Conservation (phyloP, 2,329 filamentous ascomycete genomes). For the Mycosphaerelloides madeirae region DNA sequence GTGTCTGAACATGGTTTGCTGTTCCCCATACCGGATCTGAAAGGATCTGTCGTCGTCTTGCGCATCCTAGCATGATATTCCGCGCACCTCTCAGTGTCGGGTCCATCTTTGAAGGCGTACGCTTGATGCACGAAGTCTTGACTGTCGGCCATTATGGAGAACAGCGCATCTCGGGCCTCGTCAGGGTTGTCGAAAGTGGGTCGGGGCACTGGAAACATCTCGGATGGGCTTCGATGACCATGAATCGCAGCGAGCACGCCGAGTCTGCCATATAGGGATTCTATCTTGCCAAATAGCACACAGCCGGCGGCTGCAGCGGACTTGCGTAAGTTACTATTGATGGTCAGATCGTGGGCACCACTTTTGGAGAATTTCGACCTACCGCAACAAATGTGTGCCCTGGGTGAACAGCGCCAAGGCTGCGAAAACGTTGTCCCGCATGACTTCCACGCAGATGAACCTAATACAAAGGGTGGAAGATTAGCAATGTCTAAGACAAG, state of each 20-base stretch:
- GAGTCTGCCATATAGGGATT: slow-evolving; percentile 17
- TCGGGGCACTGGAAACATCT: background rate
- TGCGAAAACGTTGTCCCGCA: slow-evolving; percentile 21
- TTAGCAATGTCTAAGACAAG: too few relatives aligned
- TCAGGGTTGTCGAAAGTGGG: background rate
- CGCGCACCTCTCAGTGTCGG: too few relatives aligned
- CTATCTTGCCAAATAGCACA: slow-evolving; percentile 8
- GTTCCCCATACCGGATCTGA: too few relatives aligned
- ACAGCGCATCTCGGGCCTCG: slow-evolving; percentile 2
- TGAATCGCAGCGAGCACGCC: slow-evolving; percentile 15
- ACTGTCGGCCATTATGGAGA: background rate
- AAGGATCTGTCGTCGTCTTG: too few relatives aligned
- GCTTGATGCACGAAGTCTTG: too few relatives aligned
- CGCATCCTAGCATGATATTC: too few relatives aligned
- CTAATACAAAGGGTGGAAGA: too few relatives aligned
- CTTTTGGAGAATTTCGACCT: too few relatives aligned
- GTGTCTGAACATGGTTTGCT: too few relatives aligned
- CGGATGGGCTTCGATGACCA: slow-evolving; percentile 5
- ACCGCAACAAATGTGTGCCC: slow-evolving; percentile 14
- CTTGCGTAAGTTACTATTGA: background rate
- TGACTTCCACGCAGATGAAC: slow-evolving; percentile 27
- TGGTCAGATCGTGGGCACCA: background rate
- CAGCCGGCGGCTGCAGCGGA: background rate
- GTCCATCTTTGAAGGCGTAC: too few relatives aligned
- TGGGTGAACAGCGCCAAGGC: slow-evolving; percentile 21